These are phyloP conservation scores for Podila verticillata DNA, from an alignment of 192 early-diverging fungal genomes.

Conservation along the genomic window DNA sequence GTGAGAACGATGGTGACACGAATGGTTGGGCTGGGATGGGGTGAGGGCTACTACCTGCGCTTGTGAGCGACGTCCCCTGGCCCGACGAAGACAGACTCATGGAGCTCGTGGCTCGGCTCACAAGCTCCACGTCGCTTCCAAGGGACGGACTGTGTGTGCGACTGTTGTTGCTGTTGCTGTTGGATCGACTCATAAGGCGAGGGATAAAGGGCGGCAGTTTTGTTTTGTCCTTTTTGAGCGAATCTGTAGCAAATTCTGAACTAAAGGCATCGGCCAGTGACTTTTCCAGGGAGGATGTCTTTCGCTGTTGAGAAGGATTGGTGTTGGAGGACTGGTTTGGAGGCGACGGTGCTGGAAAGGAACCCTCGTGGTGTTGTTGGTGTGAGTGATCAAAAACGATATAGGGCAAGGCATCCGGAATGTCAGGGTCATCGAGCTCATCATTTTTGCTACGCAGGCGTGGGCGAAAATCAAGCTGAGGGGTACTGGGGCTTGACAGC, in stretches of 20 bases:
- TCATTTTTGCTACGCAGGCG: not conserved
- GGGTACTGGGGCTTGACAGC: conserved; percentile 1
- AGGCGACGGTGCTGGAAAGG: not conserved
- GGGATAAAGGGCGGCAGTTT: no score
- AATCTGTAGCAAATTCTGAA: not conserved
- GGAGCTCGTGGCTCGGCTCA: not conserved
- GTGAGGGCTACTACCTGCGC: no score
- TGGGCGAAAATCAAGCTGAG: not conserved
- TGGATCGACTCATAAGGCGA: not conserved
- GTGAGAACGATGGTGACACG: not conserved
- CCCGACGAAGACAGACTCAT: no score
- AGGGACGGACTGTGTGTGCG: not conserved
- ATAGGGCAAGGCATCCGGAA: not conserved
- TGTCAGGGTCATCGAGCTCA: not conserved
- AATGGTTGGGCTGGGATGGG: no score
- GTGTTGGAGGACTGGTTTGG: not conserved
- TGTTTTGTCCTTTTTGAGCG: no score
- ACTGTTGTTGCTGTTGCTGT: not conserved
- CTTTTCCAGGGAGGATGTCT: not conserved
- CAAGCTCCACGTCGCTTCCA: conserved; percentile 7
- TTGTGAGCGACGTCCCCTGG: no score
- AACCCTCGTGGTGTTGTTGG: not conserved
- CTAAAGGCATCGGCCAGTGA: conserved; percentile 18
- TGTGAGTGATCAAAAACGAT: conserved; percentile 8
- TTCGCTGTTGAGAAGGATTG: not conserved